Evolutionary conservation across 73 alveolate species (phyloP), one percentile per base, ranked within the genome.

Genomic region (Paramecium biaurelia): DNA sequence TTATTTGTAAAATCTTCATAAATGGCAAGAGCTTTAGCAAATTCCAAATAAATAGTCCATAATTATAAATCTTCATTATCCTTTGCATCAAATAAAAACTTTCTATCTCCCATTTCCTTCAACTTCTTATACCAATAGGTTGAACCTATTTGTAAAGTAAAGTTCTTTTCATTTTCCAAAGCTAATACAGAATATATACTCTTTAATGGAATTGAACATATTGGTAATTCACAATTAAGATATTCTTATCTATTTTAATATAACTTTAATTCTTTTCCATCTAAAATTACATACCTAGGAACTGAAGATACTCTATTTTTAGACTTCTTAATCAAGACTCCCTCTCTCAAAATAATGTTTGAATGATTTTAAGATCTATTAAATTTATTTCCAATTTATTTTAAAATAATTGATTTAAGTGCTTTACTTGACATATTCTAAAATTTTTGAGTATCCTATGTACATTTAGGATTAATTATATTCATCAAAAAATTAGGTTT

Each of bases 1-100:
- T 89, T 82, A 70, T 82, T 89, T 6, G 70, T 76, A 53, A 89
- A 89, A 45, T 89, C 94, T 15, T 89, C 94, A 70, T 89, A 70
- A 0, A 89, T 28, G 2, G 94, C 94, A 24, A 70, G 76, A 23
- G 94, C 87, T 41, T 89, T 89, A 4, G 94, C 94, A 49, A 89
- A 70, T 49, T 89, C 87, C 38, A 89, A 89, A 28, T 89, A 89
- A 7, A 89, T 89, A 12, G 70, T 70, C 94, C 94, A 89, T 53
- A 58, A 30, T 47, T 89, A 84, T 70, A 70, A 89, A 21, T 89
- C 43, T 45, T 89, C 94, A 32, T 68, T 34, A 42, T 76, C 74
- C 5, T 57, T 41, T 10, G 92, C 70, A 28, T 76, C 38, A 82
- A 70, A 89, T 35, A 41, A 45, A 18, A 89, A 89, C 20, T 72